phyloP scores from a whole-genome alignment of 345 rosid genomes.

The Populus deltoides region DNA sequence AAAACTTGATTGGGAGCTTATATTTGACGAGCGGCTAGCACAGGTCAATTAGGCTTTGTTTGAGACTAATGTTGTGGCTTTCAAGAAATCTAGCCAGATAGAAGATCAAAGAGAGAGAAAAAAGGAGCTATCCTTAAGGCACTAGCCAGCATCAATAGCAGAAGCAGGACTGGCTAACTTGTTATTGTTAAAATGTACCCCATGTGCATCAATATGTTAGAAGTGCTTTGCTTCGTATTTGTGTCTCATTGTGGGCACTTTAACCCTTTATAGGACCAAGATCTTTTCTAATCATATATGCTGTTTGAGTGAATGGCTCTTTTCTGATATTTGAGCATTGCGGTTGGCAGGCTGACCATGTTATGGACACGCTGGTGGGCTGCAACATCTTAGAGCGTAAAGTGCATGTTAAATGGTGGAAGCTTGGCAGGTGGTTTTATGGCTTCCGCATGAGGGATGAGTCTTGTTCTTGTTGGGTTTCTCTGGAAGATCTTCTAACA shows the following conservation, averaged over 20 bases:
- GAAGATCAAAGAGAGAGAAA: not conserved
- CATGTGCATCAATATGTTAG: not conserved
- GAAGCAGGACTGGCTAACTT: not conserved
- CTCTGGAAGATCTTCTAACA: constrained; percentile 42
- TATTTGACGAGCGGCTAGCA: not conserved
- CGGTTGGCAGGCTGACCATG: constrained; percentile 32
- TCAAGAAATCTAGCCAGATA: not conserved
- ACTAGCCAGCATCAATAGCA: not conserved
- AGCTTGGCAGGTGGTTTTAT: constrained; percentile 59
- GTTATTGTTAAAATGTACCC: not conserved
- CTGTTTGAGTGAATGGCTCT: no score
- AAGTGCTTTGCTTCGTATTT: not conserved
- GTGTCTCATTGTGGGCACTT: not conserved
- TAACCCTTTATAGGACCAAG: not conserved
- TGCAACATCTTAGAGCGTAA: constrained; percentile 49
- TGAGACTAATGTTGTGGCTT: no score
- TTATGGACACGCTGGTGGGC: constrained; percentile 40
- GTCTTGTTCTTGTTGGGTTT: constrained; percentile 42
- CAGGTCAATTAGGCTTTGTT: not conserved
- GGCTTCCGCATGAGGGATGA: constrained; percentile 75
- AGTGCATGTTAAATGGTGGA: constrained; percentile 66
- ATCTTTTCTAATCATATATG: not conserved
- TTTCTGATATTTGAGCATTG: constrained; percentile 3
- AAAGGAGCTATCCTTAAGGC: not conserved
- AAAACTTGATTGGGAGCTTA: not conserved